Percentiles rank a stretch among this genome's conserved stretches.
These are phyloP conservation scores for Priceomyces castillae DNA, from an alignment of 805 yeast species.

Conservation along the genomic window DNA sequence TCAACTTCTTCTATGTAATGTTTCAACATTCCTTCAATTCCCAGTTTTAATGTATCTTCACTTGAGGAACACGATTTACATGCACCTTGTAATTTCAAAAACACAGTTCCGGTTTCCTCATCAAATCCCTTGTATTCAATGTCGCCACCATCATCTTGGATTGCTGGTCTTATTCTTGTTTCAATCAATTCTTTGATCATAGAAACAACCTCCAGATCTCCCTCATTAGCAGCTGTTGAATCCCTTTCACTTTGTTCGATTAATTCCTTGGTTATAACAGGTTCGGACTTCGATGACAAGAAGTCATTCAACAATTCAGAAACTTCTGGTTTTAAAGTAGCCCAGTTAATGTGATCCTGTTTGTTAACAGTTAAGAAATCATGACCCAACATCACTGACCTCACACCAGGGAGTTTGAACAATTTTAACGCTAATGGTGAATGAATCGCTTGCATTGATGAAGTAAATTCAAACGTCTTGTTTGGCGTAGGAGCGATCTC, in stretches of 20 bases:
- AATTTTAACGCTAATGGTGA: slow-evolving; percentile 65
- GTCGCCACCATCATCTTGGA: slow-evolving; percentile 84
- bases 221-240: slow-evolving; percentile 49
- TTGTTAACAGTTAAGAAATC: slow-evolving; percentile 72
- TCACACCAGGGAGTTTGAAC: slow-evolving; percentile 62
- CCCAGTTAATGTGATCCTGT: slow-evolving; percentile 61
- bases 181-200: slow-evolving; percentile 91
- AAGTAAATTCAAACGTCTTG: slow-evolving; percentile 52
- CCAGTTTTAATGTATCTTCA: slow-evolving; percentile 88
- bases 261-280: slow-evolving; percentile 40
- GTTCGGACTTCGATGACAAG: slow-evolving; percentile 37
- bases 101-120: slow-evolving; percentile 83
- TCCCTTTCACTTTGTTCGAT: slow-evolving; percentile 38
- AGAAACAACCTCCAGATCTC: slow-evolving; percentile 65
- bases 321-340: slow-evolving; percentile 50
- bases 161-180: slow-evolving; percentile 88
- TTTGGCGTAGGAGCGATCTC: slow-evolving; percentile 45
- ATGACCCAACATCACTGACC: slow-evolving; percentile 69
- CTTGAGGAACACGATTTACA: slow-evolving; percentile 91
- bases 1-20: slow-evolving; percentile 95
- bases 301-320: slow-evolving; percentile 59
- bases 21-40: slow-evolving; percentile 95
- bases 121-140: slow-evolving; percentile 85
- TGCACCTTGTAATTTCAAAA: slow-evolving; percentile 88
- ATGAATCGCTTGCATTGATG: slow-evolving; percentile 51